These are phyloP conservation scores for Metrosideros polymorpha DNA, from an alignment of 441 rosid genomes.

Conservation along the genomic window DNA sequence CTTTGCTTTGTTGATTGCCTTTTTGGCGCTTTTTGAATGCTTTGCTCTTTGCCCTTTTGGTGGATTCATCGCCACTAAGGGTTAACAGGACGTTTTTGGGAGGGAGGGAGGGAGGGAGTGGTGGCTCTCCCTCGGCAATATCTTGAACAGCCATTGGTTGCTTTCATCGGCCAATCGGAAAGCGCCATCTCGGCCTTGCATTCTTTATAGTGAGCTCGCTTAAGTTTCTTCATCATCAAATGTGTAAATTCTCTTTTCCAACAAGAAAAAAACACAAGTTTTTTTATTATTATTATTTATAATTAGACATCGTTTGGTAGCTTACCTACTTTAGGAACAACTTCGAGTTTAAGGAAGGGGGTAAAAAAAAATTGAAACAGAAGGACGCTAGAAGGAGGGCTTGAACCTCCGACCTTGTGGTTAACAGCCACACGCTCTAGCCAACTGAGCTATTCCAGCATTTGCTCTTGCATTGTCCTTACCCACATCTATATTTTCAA, in stretches of 20 bases:
- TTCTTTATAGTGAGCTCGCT: neutral
- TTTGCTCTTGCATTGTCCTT: fast-evolving
- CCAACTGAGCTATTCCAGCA: slow-evolving; percentile 5
- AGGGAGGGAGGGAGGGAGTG: neutral
- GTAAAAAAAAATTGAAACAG: neutral
- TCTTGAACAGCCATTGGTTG: neutral
- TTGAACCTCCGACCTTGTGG: slow-evolving; percentile 9
- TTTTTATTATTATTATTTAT: neutral
- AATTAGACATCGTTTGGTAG: neutral
- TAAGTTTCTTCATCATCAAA: neutral
- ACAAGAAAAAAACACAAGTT: neutral
- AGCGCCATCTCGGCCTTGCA: neutral
- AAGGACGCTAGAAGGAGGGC: neutral
- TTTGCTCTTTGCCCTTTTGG: neutral
- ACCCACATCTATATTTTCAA: no score
- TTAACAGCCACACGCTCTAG: slow-evolving; percentile 7
- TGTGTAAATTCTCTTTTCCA: neutral
- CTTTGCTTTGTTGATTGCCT: slow-evolving; percentile 6
- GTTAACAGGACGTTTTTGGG: neutral
- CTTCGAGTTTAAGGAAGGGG: neutral
- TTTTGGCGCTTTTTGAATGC: slow-evolving; percentile 7
- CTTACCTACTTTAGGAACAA: neutral
- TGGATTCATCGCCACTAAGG: slow-evolving; percentile 10
- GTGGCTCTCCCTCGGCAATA: neutral
- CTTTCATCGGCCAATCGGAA: neutral